Evolutionary conservation across 768 basidiomycete species (phyloP).

Genomic region (Lactarius tabidus): DNA sequence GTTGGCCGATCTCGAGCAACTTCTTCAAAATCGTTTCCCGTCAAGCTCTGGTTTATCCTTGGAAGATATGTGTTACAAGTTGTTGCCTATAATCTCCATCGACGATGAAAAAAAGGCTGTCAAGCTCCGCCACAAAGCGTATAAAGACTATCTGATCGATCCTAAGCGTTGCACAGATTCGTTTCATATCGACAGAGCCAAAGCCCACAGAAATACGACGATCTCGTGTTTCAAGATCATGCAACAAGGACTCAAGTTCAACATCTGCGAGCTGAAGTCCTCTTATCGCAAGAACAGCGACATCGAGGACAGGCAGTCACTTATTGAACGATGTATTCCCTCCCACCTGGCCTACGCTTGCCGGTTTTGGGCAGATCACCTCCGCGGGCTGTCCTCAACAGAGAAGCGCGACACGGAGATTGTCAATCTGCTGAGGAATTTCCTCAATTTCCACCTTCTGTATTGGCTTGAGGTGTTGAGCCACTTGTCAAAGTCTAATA

Average conservation of each 20-base stretch:
- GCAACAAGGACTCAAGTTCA: slow-evolving; percentile 35
- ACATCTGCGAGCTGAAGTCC: slow-evolving; percentile 38
- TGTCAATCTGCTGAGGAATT: slow-evolving; percentile 22
- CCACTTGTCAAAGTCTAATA: slow-evolving; percentile 21
- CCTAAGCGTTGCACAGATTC: slow-evolving; percentile 6
- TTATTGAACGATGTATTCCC: slow-evolving; percentile 31
- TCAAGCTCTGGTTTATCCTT: neutral
- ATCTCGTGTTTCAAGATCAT: slow-evolving; percentile 32
- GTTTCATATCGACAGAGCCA: slow-evolving; percentile 12
- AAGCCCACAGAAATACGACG: slow-evolving; percentile 26
- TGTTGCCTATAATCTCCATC: slow-evolving; percentile 15
- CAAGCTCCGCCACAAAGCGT: slow-evolving; percentile 18
- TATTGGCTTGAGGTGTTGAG: slow-evolving; percentile 41
- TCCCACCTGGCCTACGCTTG: slow-evolving; percentile 36
- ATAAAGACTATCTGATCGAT: slow-evolving; percentile 20
- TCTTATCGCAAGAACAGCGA: slow-evolving; percentile 34
- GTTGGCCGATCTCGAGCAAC: slow-evolving; percentile 13
- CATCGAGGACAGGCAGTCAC: slow-evolving; percentile 24
- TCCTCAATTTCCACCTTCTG: slow-evolving; percentile 31
- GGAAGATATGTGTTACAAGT: slow-evolving; percentile 10
- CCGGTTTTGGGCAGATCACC: slow-evolving; percentile 37
- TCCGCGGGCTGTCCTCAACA: slow-evolving; percentile 11
- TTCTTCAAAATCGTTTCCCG: slow-evolving; percentile 8
- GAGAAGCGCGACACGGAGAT: slow-evolving; percentile 22
- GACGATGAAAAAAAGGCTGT: slow-evolving; percentile 2